Percentiles rank a stretch among this genome's conserved stretches.
These are phyloP conservation scores for Plasmodium inui DNA, from an alignment of 169 alveolate species.

Conservation along the genomic window DNA sequence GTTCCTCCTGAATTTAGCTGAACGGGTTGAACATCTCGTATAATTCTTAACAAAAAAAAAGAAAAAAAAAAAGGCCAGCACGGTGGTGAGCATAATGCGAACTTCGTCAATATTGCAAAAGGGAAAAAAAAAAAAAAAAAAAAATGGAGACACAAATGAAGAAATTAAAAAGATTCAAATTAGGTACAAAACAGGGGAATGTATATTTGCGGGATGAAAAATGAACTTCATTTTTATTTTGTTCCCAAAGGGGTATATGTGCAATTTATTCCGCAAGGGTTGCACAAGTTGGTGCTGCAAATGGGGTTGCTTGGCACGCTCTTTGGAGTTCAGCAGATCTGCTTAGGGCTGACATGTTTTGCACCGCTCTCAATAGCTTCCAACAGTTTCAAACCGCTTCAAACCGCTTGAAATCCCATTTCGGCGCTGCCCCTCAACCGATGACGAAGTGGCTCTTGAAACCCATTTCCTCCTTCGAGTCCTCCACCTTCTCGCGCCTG, in stretches of 20 bases:
- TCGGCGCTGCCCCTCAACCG: conserved; percentile 1
- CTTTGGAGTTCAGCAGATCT: neutral
- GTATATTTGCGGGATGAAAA: neutral
- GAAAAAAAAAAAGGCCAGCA: neutral
- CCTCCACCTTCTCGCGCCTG: conserved; percentile 81
- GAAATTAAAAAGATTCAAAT: conserved; percentile 38
- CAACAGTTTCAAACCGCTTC: no score
- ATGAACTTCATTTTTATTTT: neutral
- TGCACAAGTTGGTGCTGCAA: neutral
- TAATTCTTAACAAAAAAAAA: conserved; percentile 7
- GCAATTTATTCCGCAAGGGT: neutral
- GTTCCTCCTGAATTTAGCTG: neutral
- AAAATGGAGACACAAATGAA: neutral
- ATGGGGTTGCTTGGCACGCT: neutral
- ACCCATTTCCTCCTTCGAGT: conserved; percentile 84
- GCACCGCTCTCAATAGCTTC: neutral
- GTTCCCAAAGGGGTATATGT: neutral
- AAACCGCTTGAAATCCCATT: neutral
- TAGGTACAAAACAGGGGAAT: neutral
- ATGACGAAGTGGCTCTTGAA: conserved; percentile 77
- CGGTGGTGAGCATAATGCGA: neutral
- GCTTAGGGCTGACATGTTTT: neutral
- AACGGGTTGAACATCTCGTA: neutral
- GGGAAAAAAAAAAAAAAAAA: neutral
- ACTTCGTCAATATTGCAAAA: neutral